Evolutionary conservation across 2,329 filamentous ascomycete genomes (phyloP), one percentile per base, ranked within the genome.

Genomic region (Metarhizium brunneum): DNA sequence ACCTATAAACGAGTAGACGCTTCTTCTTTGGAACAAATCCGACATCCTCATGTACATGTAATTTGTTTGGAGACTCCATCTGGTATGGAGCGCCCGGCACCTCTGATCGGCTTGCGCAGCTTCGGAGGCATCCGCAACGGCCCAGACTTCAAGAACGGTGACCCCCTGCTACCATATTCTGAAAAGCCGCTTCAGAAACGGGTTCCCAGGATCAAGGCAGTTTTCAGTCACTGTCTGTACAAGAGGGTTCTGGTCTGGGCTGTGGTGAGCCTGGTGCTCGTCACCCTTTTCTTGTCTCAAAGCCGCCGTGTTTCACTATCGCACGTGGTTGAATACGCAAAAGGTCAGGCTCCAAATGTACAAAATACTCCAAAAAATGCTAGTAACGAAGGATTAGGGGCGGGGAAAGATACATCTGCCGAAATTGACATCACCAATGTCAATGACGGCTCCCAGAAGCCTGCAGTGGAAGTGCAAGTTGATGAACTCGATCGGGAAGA

Each of bases 221-320:
- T 82, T 13, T 63, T 82, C n/a, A 70, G 77, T 14, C 74, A 79
- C 61, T 79, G 74, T 60, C 68, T 81, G 40, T 81, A 81, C 61
- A 73, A 78, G 45, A 72, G 79, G 54, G 70, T 82, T 20, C 65
- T 81, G 47, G 67, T 79, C 63, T 82, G 79, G 79, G 70, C 69
- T 6, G 57, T 75, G n/a, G 66, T 71, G 14, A 63, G 73, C 52
- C 65, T 76, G 50, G 58, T 70, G 40, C 63, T 82, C 20, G 62
- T 77, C 10, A 69, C 68, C 4, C 47, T 79, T 42, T 61, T 71
- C 2, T 61, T 79, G 5, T 73, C 74, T 58, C 72, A 67, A 18
- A 58, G 65, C 11, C 60, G 63, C 47, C 58, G 67, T 52, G 62
- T 64, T 14, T 48, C 56, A 29, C 52, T 60, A 4, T 50, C 56